A percentile compares a stretch with the other conserved stretches of the same genome.
Evolutionary conservation across 495 filamentous ascomycete species (phyloP).

Genomic region (Letharia columbiana): DNA sequence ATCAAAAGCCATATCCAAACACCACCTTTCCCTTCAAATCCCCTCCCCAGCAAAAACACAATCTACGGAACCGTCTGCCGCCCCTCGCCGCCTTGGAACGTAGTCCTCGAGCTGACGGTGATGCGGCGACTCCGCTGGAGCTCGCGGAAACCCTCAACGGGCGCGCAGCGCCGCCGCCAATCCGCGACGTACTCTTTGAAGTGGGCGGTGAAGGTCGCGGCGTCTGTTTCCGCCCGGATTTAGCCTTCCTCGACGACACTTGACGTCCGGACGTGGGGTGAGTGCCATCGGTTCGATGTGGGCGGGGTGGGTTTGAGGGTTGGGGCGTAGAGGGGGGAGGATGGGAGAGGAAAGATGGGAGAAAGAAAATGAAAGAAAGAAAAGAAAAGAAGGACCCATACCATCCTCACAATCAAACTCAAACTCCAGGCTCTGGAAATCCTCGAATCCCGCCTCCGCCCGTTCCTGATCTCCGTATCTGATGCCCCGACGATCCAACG

Average conservation of each 20-base stretch:
- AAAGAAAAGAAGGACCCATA: not conserved
- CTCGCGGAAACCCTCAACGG: not conserved
- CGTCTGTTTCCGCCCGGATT: not conserved
- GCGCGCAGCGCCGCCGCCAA: constrained; percentile 1
- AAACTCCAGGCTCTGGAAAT: not conserved
- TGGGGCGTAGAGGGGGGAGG: not conserved
- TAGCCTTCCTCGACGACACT: too few species aligned
- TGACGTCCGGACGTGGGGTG: too few species aligned
- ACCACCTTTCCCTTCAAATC: too few species aligned
- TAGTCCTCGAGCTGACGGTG: not conserved
- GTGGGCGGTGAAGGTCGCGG: not conserved
- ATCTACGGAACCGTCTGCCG: too few species aligned
- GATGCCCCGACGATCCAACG: not conserved
- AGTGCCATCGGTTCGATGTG: too few species aligned
- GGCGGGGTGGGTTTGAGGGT: too few species aligned
- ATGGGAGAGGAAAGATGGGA: too few species aligned
- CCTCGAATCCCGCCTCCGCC: not conserved
- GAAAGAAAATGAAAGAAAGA: too few species aligned
- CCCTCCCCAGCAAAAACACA: too few species aligned
- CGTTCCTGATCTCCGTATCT: not conserved
- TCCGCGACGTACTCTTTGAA: not conserved
- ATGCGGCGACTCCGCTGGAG: not conserved
- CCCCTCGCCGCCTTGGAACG: not conserved
- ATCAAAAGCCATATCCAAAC: too few species aligned
- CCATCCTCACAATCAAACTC: not conserved